These are phyloP conservation scores for Vitis cinerea DNA, from an alignment of 164 flowering plant genomes.

Conservation along the genomic window DNA sequence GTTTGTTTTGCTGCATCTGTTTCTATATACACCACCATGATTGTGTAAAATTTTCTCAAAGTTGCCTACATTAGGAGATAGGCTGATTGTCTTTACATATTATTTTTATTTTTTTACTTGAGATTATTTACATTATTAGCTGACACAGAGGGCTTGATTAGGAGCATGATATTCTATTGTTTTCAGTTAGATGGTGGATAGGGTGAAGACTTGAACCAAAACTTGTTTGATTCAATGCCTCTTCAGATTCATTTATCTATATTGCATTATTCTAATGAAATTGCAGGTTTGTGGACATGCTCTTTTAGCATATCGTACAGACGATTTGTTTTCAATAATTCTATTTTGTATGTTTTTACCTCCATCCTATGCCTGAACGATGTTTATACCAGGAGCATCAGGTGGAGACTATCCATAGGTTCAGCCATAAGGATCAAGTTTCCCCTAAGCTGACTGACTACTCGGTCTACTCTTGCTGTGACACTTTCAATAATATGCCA, in stretches of 20 bases:
- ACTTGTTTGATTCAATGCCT: neutral
- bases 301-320: no score
- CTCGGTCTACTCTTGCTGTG: no score
- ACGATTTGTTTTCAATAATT: no score
- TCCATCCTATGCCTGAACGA: no score
- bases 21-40: constrained; percentile 3
- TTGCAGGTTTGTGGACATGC: no score
- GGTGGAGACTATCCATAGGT: no score
- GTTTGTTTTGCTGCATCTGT: constrained; percentile 21
- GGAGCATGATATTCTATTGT: constrained; percentile 2
- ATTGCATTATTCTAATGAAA: no score
- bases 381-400: no score
- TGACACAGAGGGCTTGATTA: constrained; percentile 6
- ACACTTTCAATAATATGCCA: no score
- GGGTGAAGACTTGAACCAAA: neutral
- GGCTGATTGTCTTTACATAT: neutral
- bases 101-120: neutral
- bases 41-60: constrained; percentile 18
- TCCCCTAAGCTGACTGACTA: no score
- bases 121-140: neutral
- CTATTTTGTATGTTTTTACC: no score
- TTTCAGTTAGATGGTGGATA: neutral
- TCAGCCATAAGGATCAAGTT: no score
- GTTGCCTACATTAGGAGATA: constrained; percentile 8
- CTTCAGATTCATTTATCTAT: neutral